Base-by-base conservation (phyloP, 2,329 filamentous ascomycete genomes). In the Penicillium aurantiogriseum region DNA sequence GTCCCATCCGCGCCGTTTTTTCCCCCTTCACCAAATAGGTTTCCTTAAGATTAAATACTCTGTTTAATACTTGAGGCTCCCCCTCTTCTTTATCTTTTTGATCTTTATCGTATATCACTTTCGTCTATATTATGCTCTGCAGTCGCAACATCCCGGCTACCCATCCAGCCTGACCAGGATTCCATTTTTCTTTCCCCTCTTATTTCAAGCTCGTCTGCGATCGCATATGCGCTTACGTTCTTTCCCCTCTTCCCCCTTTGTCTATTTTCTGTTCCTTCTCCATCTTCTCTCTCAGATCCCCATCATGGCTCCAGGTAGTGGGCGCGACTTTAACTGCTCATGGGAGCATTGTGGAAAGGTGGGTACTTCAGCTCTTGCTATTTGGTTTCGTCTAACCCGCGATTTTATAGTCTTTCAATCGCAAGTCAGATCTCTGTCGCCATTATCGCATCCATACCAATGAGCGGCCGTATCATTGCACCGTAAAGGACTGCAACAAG, bases 401-500 rank as follows among this genome's bases (percentile, higher is more conserved):
- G 55, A 25, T 58, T 43, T 38, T 25, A 47, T 62, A 79, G 77
- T 77, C 76, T 6, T 79, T 79, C 71, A 79, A 79, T 71, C 76
- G 77, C 68, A 79, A 79, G 58, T 79, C 77, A 23, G 77, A 79
- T 66, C 72, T 79, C 40, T 76, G 76, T 63, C 71, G 77, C 59
- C 77, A 79, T 63, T 77, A 75, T 63, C 75, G 77, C 55, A 79
- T 79, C 66, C 77, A 79, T 55, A 79, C 77, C 62, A 79, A 79
- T 63, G 77, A 79, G 61, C 74, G 77, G 47, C 77, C 77, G n/a
- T 79, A 79, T 59, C 73, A 75, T 49, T 79, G 77, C 65, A 77
- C 70, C 1, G 72, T 77, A 48, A 69, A 73, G 51, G 74, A 75
- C 57, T 79, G 77, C 68, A 75, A 74, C 55, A 79, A 79, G 66